Evolutionary conservation across 2,329 filamentous ascomycete species (phyloP), one percentile per base, ranked within the genome.

Genomic region (Aureobasidium namibiae): DNA sequence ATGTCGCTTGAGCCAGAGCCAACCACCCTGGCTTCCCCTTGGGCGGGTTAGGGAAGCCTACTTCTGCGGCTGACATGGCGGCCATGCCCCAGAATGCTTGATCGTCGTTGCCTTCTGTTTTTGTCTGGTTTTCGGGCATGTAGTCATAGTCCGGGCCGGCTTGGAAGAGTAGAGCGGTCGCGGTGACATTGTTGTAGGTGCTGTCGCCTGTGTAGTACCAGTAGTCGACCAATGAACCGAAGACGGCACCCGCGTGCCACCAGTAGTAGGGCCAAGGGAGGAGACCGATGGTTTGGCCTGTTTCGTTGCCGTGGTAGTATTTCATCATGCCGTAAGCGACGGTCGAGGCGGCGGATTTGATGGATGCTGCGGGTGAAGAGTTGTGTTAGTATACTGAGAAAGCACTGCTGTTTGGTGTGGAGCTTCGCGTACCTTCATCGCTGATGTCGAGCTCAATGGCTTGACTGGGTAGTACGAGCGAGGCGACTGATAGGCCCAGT

Each of bases 11-110:
- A 0, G 82, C 86, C 54, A 94, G 79, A 8, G 85, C 84, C n/a
- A 95, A 78, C 88, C 88, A 95, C 0, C 0, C 82, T 79, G 58
- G 56, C 14, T 29, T 33, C 89, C 89, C 92, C 60, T 83, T 79
- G 49, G 26, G 31, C 16, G 59, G 56, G 95, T 90, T 81, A 1
- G 86, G 86, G 66, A 88, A 92, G 63, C 84, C 85, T 66, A 86
- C 82, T 73, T 95, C 90, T 36, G 87, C 87, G 2, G 90, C 90
- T 10, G 82, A 81, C 79, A 95, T 88, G 62, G 86, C 88, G 1
- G 89, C 83, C 77, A 94, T 81, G 16, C 82, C 88, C 90, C 90
- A 95, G 73, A 94, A 92, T 4, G 88, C 86, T 77, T 86, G 80
- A 64, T 83, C 79, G 63, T 82, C 79, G 63, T 82, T 82, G n/a